Conservation (phyloP, 2,329 filamentous ascomycete species). For the Pyrenochaeta sp. region DNA sequence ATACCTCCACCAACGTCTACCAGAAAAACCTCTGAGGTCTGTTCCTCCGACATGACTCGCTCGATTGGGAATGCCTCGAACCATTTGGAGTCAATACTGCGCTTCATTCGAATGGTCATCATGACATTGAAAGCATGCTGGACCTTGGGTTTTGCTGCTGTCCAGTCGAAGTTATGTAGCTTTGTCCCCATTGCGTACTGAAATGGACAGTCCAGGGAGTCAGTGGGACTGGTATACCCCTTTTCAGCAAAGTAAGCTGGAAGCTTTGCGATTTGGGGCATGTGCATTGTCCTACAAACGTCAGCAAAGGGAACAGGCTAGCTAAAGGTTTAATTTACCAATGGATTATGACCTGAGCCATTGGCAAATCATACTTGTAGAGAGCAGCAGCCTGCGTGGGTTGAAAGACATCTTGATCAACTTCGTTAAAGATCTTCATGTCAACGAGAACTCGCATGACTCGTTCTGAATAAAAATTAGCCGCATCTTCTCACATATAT, state of each 20-base stretch:
- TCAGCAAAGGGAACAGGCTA: too few species aligned
- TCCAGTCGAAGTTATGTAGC: background rate
- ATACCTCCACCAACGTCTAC: slow-evolving; percentile 55
- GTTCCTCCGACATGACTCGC: background rate
- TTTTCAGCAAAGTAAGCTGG: background rate
- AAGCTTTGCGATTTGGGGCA: background rate
- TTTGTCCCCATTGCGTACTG: background rate
- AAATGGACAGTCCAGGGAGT: background rate
- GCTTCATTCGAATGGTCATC: background rate
- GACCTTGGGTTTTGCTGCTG: background rate
- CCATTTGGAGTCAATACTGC: background rate
- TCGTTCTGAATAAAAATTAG: too few species aligned
- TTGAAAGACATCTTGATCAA: too few species aligned
- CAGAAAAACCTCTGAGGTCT: slow-evolving; percentile 33
- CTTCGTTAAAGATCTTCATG: too few species aligned
- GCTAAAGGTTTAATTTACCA: too few species aligned
- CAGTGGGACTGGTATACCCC: background rate
- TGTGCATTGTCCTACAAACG: too few species aligned
- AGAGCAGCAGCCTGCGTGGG: too few species aligned
- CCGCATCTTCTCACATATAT: too few species aligned
- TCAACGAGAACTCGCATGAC: too few species aligned
- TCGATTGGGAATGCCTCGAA: background rate
- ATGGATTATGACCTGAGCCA: too few species aligned
- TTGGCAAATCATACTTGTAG: too few species aligned
- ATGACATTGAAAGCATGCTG: background rate